These are phyloP conservation scores for Mycena galopus DNA, from an alignment of 768 basidiomycete species.

Conservation along the genomic window DNA sequence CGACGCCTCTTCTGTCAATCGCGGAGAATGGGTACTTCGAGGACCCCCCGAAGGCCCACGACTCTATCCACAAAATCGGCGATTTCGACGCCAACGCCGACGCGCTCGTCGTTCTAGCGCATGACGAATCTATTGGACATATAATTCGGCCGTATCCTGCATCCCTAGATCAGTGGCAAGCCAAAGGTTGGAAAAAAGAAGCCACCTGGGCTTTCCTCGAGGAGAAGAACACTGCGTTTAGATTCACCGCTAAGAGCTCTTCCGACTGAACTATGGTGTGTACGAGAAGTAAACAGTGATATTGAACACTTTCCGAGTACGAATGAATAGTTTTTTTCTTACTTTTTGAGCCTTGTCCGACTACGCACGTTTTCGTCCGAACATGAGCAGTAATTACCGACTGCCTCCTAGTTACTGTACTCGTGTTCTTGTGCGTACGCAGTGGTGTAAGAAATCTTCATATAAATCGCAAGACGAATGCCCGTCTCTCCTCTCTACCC, in stretches of 20 bases:
- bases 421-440: too few relatives aligned
- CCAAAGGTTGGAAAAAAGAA: conserved; percentile 32
- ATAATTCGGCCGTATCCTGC: conserved; percentile 21
- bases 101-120: conserved; percentile 30
- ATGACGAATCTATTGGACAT: conserved; percentile 28
- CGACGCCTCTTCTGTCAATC: conserved; percentile 19
- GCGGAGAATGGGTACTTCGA: conserved; percentile 23
- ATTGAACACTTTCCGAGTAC: too few relatives aligned
- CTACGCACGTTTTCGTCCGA: too few relatives aligned
- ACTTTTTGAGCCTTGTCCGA: too few relatives aligned
- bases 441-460: too few relatives aligned
- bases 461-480: too few relatives aligned
- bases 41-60: conserved; percentile 21
- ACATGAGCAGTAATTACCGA: too few relatives aligned
- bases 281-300: too few relatives aligned
- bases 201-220: conserved; percentile 35
- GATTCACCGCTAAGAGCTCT: conserved; percentile 12
- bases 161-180: conserved; percentile 29
- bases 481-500: too few relatives aligned
- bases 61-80: conserved; percentile 22
- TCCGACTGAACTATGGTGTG: too few relatives aligned
- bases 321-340: too few relatives aligned
- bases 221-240: conserved; percentile 27
- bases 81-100: conserved; percentile 37
- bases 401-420: too few relatives aligned